Percentiles rank a stretch among this genome's conserved stretches.
Evolutionary conservation across 1,284 basidiomycete species (phyloP).

Genomic region (Heterobasidion annosum): DNA sequence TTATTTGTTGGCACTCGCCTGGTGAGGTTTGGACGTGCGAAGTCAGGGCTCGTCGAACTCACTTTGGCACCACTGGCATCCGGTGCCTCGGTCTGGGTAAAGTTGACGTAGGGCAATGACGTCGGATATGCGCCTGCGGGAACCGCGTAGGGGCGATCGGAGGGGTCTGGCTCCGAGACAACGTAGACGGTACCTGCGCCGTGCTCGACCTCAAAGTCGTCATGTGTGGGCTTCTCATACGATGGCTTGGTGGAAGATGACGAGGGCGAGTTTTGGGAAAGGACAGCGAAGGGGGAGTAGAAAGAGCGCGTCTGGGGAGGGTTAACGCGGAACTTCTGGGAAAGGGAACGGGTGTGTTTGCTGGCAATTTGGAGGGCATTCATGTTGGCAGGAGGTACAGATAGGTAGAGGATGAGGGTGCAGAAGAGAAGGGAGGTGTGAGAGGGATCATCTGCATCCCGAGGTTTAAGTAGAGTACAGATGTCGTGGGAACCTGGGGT

Average conservation of each 20-base stretch:
- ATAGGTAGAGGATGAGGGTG: background rate
- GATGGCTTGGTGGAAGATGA: constrained; percentile 14
- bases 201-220: constrained; percentile 49
- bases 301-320: constrained; percentile 29
- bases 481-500: background rate
- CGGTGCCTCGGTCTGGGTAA: constrained; percentile 29
- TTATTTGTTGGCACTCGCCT: constrained; percentile 30
- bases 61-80: constrained; percentile 20
- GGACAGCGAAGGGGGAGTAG: constrained; percentile 50
- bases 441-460: background rate
- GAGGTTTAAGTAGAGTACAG: background rate
- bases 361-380: background rate
- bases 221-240: constrained; percentile 18
- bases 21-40: constrained; percentile 36
- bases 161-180: constrained; percentile 55
- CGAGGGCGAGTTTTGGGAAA: constrained; percentile 26
- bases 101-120: constrained; percentile 41
- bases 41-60: constrained; percentile 31
- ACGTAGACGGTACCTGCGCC: constrained; percentile 46
- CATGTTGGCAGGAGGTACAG: background rate
- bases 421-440: background rate
- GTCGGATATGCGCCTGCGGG: constrained; percentile 61
- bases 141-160: constrained; percentile 48
- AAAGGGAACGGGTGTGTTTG: constrained; percentile 22
- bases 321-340: constrained; percentile 14